A percentile compares a stretch with the other conserved stretches of the same genome.
These are phyloP conservation scores for Cladorrhinum sp. DNA, from an alignment of 2,329 filamentous ascomycete genomes.

Conservation along the genomic window DNA sequence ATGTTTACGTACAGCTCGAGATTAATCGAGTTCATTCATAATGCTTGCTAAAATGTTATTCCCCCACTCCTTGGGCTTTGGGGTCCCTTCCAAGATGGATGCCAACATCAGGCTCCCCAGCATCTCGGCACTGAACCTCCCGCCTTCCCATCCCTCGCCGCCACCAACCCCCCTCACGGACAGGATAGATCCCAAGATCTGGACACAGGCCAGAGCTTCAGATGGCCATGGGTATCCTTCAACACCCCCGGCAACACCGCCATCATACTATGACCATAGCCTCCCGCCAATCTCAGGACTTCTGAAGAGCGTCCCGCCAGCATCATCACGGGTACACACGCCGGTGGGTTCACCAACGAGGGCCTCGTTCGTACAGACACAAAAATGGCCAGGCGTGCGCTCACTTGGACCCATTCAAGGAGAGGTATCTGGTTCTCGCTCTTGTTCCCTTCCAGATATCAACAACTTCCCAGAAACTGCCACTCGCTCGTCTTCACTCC, in stretches of 20 bases:
- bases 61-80: background rate
- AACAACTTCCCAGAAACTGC: background rate
- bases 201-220: no score
- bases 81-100: background rate
- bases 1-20: background rate
- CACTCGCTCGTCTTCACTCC: background rate
- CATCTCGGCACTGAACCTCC: slow-evolving; percentile 6
- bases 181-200: background rate
- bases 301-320: background rate
- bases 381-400: background rate
- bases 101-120: slow-evolving; percentile 9
- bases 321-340: background rate
- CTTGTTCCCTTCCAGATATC: background rate
- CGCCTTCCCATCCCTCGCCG: background rate
- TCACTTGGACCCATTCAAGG: background rate
- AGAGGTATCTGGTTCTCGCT: background rate
- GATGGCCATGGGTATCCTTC: no score
- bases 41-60: background rate
- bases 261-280: background rate
- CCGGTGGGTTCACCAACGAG: background rate
- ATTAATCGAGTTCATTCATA: background rate
- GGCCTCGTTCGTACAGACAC: background rate
- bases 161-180: background rate
- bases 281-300: background rate
- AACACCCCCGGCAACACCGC: background rate